Base-by-base conservation (phyloP, 371 early-diverging fungal species). In the Mucor piriformis region DNA sequence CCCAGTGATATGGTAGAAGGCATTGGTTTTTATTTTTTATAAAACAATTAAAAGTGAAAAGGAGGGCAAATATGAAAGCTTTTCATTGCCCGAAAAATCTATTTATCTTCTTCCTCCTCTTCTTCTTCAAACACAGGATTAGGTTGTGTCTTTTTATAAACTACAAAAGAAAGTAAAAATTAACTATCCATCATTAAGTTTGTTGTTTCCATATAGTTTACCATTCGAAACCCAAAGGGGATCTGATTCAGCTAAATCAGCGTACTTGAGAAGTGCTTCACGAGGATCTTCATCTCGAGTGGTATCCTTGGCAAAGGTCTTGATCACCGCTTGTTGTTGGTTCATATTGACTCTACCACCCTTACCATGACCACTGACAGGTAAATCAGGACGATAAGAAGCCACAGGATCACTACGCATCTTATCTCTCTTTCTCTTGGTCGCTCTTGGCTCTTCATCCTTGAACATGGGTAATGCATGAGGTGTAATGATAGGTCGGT, bases 271-370 rank as follows among this genome's bases (percentile, higher is more conserved):
- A 62, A 98, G 83, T 10, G 96, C 98, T 56, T 92, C 97, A 40
- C 98, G 83, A 15, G 98, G 98, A 79, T 98, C 98, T 53, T 94
- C 96, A 63, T 92, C 92, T 65, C 90, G 82, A 38, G 86, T 84
- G 7, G 89, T 92, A 67, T 96, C 94, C 68, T 93, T 95, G 11
- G 88, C 83, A 18, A 96, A 72, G 12, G 82, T 78, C 49, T 90
- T 88, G 83, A 95, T 86, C 7, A 95, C 88, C 54, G 90, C 88
- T 69, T 94, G 93, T 8, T 93, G 90, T 44, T 87, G 74, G 55
- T 86, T 94, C 53, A 85, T 86, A 38, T 94, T 96, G 5, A 92
- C 87, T 47, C 85, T 83, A 43, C 96, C 95, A 16, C 95, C 94
- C 46, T 82, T 82, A 15, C 96, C 96, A 54, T 89, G 96, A 0